Evolutionary conservation across 768 basidiomycete species (phyloP).

Genomic region (Podaxis pistillaris): DNA sequence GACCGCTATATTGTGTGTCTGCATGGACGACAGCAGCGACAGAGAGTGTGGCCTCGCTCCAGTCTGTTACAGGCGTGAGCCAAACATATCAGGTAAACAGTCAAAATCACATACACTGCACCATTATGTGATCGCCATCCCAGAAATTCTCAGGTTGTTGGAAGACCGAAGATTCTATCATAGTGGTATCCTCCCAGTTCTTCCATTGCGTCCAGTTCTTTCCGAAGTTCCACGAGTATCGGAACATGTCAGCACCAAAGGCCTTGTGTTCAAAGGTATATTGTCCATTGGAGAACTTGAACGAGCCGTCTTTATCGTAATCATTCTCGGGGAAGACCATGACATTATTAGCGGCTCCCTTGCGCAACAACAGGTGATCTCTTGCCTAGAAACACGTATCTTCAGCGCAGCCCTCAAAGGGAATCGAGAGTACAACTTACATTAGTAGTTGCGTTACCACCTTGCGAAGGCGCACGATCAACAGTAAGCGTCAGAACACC

Average conservation of each 20-base stretch:
- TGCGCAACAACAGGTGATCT: slow-evolving; percentile 80
- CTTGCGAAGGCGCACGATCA: slow-evolving; percentile 42
- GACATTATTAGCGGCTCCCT: slow-evolving; percentile 70
- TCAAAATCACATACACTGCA: slow-evolving; percentile 66
- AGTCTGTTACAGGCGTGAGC: slow-evolving; percentile 48
- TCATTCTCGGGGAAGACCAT: slow-evolving; percentile 87
- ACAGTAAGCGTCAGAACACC: slow-evolving; percentile 78
- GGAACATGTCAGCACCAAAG: slow-evolving; percentile 81
- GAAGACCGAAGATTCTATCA: slow-evolving; percentile 60
- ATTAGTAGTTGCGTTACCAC: slow-evolving; percentile 46
- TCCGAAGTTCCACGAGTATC: slow-evolving; percentile 87
- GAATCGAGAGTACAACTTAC: slow-evolving; percentile 37
- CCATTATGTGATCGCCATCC: slow-evolving; percentile 80
- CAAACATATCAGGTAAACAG: slow-evolving; percentile 3
- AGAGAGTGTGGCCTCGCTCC: slow-evolving; percentile 66
- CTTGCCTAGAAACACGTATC: slow-evolving; percentile 37
- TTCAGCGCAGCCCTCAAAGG: neutral
- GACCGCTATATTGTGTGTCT: slow-evolving; percentile 58
- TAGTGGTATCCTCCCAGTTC: slow-evolving; percentile 72
- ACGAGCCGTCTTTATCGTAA: slow-evolving; percentile 59
- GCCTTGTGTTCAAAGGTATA: slow-evolving; percentile 83
- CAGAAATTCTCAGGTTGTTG: slow-evolving; percentile 57
- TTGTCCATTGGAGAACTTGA: slow-evolving; percentile 56
- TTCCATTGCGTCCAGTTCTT: slow-evolving; percentile 81
- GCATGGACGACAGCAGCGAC: slow-evolving; percentile 72